phyloP scores from a whole-genome alignment of 441 rosid species.

The Flueggea neowawraea region DNA sequence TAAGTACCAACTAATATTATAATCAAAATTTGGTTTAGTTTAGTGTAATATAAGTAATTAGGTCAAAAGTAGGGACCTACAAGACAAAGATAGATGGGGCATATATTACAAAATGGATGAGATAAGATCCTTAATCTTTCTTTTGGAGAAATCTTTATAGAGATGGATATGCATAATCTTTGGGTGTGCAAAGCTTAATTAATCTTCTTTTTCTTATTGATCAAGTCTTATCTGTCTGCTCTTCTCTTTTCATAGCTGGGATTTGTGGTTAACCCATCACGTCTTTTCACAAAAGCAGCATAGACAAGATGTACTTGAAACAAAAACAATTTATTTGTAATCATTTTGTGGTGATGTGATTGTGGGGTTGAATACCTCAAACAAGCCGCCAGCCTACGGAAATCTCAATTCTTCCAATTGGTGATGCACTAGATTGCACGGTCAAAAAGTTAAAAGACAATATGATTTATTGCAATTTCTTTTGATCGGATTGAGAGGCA shows the following conservation, averaged over 20 bases:
- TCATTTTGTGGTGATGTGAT: too few species aligned
- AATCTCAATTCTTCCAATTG: too few species aligned
- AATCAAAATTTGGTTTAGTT: too few species aligned
- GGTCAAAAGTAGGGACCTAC: too few species aligned
- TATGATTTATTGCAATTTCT: too few species aligned
- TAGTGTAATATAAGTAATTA: too few species aligned
- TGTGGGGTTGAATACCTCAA: slow-evolving; percentile 2
- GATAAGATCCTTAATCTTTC: slow-evolving; percentile 3
- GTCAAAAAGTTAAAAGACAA: too few species aligned
- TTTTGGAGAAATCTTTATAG: neutral
- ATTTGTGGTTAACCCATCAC: slow-evolving; percentile 15
- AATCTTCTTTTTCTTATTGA: slow-evolving; percentile 2
- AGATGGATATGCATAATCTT: slow-evolving; percentile 17
- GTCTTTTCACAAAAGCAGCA: slow-evolving; percentile 23
- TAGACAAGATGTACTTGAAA: slow-evolving; percentile 14
- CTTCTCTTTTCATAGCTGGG: slow-evolving; percentile 14
- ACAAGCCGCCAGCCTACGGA: neutral
- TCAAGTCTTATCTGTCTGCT: neutral
- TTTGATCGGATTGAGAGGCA: too few species aligned
- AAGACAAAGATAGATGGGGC: too few species aligned
- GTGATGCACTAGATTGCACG: too few species aligned
- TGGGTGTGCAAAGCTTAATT: slow-evolving; percentile 6
- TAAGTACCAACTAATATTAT: too few species aligned
- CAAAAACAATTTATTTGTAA: neutral
- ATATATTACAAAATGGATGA: neutral